phyloP scores from a whole-genome alignment of 441 rosid genomes.

The Caryocar brasiliense region DNA sequence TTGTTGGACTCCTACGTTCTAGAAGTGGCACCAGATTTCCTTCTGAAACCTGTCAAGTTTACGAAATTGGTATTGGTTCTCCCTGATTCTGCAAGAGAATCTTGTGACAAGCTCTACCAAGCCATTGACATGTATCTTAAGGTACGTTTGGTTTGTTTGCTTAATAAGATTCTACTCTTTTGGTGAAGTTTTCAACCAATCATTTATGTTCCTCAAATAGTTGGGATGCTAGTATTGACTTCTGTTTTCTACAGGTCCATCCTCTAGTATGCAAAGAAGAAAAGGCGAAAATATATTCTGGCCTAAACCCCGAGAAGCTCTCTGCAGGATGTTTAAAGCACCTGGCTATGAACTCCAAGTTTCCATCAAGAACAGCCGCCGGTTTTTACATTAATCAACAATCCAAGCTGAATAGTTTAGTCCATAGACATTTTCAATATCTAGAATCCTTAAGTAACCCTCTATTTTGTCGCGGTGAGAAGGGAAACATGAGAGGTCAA shows the following conservation, averaged over 20 bases:
- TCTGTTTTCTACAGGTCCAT: slow-evolving; percentile 30
- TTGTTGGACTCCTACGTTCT: slow-evolving; percentile 34
- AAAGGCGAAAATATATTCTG: slow-evolving; percentile 26
- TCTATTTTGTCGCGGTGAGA: neutral
- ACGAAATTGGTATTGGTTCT: slow-evolving; percentile 22
- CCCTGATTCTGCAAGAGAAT: slow-evolving; percentile 38
- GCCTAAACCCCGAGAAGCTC: slow-evolving; percentile 35
- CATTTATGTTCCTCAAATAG: neutral
- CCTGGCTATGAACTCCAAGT: slow-evolving; percentile 25
- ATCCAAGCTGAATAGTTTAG: slow-evolving; percentile 10
- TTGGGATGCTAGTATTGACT: neutral
- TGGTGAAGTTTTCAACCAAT: neutral
- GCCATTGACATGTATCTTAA: slow-evolving; percentile 45
- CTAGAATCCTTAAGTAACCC: neutral
- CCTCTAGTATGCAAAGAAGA: slow-evolving; percentile 20
- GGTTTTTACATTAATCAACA: slow-evolving; percentile 22
- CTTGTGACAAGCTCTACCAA: slow-evolving; percentile 29
- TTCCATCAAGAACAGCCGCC: slow-evolving; percentile 24
- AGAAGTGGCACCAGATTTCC: slow-evolving; percentile 44
- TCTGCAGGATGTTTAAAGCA: slow-evolving; percentile 25
- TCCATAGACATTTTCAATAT: neutral
- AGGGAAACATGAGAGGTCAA: neutral
- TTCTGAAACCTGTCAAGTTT: slow-evolving; percentile 28
- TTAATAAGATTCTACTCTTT: neutral
- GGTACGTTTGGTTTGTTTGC: slow-evolving; percentile 19